Base-by-base conservation (phyloP, 805 yeast species). In the Cyberlindnera maritima region DNA sequence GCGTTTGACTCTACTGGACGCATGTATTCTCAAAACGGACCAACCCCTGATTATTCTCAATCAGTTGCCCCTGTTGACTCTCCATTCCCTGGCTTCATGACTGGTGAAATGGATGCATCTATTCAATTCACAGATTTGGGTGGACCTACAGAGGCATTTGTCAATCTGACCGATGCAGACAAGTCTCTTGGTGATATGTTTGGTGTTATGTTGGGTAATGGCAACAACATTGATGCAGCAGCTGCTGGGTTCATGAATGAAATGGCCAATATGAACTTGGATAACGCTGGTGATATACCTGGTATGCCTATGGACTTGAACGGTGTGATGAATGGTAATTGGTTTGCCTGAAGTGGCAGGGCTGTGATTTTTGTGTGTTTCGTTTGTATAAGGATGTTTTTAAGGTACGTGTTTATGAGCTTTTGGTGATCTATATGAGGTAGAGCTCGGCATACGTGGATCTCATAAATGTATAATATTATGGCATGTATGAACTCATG, bases 291-390 rank as follows among this genome's bases (percentile, higher is more conserved):
- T 17, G 41, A 46, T 19, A 26, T 31, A 17, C 41, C 25, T 11
- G 50, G 44, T 8, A 32, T 35, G n/a, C 38, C 53, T 6, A 39
- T 41, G 39, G 63, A 58, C 31, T 44, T 54, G 14, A 49, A 52
- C 20, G 41, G 35, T 12, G 40, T 58, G 57, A 46, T 59, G 51
- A 44, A 47, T 12, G 57, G 55, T 3, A 53, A 50, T n/a, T 60
- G 64, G 64, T 59, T 59, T 37, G 51, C 39, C 38, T 57, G 42
- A 36, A 13, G 29, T 8, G 15, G 11, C 5, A 5, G 29, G 7
- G 17, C 18, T 17, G 14, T 32, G 20, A 6, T 7, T 26, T 10
- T 36, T 36, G 7, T 36, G 4, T 36, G 25, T 35, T 35, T 21
- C 25, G 25, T 21, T 21, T 21, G 5, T 21, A 5, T 21, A 6